Conservation (phyloP, 2,329 filamentous ascomycete species). For the Phymatotrichopsis omnivora region DNA sequence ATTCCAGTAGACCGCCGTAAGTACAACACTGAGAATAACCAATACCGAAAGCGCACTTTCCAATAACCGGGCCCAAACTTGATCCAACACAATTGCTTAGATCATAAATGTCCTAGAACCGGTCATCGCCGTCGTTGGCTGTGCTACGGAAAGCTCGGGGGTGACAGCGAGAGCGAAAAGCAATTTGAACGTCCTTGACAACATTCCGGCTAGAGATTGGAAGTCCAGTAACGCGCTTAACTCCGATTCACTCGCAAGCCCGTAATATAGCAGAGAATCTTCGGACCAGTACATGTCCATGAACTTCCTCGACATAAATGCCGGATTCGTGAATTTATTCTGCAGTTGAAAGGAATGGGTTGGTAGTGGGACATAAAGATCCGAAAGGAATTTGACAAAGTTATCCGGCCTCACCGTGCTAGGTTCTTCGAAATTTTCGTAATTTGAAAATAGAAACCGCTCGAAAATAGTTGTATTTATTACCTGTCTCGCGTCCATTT, state of each 20-base stretch:
- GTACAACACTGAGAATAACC: background rate
- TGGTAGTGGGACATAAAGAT: too few relatives aligned
- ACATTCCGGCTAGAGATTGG: background rate
- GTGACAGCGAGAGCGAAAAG: slow-evolving; percentile 13
- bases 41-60: background rate
- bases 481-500: too few relatives aligned
- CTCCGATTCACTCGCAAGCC: background rate
- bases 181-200: background rate
- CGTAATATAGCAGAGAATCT: too few relatives aligned
- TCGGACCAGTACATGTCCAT: too few relatives aligned
- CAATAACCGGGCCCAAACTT: slow-evolving; percentile 6
- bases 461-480: too few relatives aligned
- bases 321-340: too few relatives aligned
- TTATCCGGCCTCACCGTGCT: too few relatives aligned
- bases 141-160: slow-evolving; percentile 9
- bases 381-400: too few relatives aligned
- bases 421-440: too few relatives aligned
- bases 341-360: too few relatives aligned
- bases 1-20: background rate
- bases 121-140: background rate
- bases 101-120: slow-evolving; percentile 5
- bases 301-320: too few relatives aligned
- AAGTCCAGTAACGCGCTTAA: slow-evolving; percentile 10
- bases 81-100: slow-evolving; percentile 2
- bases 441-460: too few relatives aligned